Evolutionary conservation across 441 rosid genomes (phyloP).

Genomic region (Pelargonium australe): DNA sequence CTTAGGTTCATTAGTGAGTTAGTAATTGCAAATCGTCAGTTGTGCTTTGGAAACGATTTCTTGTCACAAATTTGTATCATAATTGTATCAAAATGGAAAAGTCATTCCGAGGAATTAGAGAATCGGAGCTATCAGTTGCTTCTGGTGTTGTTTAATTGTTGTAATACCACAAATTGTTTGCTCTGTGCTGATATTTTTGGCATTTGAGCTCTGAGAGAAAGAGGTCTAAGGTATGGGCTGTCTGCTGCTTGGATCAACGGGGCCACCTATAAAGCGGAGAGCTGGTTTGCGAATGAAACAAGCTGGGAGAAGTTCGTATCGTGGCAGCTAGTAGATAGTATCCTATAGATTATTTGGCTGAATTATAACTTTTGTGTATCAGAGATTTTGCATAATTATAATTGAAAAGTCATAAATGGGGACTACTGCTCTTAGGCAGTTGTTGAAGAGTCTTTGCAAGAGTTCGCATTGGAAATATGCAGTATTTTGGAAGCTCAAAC

Average conservation of each 20-base stretch:
- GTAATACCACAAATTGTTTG: slow-evolving; percentile 15
- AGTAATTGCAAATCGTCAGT: background rate
- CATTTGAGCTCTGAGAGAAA: background rate
- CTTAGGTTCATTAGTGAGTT: too few relatives aligned
- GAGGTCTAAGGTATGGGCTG: slow-evolving; percentile 26
- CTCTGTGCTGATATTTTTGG: background rate
- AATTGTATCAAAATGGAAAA: slow-evolving; percentile 9
- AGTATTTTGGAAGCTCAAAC: slow-evolving; percentile 51
- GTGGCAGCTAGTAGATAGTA: slow-evolving; percentile 42
- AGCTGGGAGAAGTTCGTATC: slow-evolving; percentile 59
- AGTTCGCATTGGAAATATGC: slow-evolving; percentile 51
- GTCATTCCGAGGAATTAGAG: background rate
- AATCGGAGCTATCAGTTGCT: background rate
- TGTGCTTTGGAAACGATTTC: background rate
- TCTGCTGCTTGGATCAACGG: slow-evolving; percentile 30
- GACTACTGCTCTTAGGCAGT: slow-evolving; percentile 36
- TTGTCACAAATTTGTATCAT: background rate
- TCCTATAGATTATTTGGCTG: slow-evolving; percentile 10
- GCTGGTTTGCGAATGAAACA: slow-evolving; percentile 48
- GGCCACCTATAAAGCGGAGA: slow-evolving; percentile 46
- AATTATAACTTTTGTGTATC: slow-evolving; percentile 17
- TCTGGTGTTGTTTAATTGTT: slow-evolving; percentile 7
- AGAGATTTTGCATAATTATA: slow-evolving; percentile 14
- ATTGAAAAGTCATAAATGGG: slow-evolving; percentile 37
- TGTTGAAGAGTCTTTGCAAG: slow-evolving; percentile 43